Evolutionary conservation across 495 filamentous ascomycete genomes (phyloP).

Genomic region (Zalerion maritima): DNA sequence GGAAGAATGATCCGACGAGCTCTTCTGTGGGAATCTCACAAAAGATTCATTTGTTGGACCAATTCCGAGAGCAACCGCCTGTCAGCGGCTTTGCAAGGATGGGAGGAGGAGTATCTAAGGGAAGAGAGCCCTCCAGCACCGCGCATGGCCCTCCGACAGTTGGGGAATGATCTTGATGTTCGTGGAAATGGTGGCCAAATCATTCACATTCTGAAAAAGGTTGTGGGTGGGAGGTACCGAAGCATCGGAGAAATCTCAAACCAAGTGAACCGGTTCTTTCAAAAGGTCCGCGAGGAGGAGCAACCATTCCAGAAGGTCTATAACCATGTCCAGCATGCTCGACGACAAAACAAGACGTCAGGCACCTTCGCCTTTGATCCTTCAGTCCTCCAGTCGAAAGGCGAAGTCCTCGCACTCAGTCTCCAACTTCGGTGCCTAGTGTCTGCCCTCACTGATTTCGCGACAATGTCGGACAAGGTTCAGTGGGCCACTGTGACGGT

Average conservation of each 20-base stretch:
- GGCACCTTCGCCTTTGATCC: constrained; percentile 29
- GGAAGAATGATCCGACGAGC: constrained; percentile 49
- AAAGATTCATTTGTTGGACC: constrained; percentile 45
- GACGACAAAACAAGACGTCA: constrained; percentile 20
- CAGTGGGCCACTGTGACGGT: constrained; percentile 2
- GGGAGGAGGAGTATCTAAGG: constrained; percentile 5
- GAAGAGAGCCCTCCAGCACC: no score
- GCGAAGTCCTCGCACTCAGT: constrained; percentile 30
- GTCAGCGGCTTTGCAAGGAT: no score
- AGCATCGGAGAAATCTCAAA: no score
- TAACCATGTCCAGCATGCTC: constrained; percentile 35
- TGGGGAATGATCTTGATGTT: no score
- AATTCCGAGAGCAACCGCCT: constrained; percentile 36
- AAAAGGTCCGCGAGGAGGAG: constrained; percentile 34
- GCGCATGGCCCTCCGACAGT: no score
- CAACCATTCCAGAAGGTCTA: constrained; percentile 46
- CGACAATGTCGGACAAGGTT: constrained; percentile 16
- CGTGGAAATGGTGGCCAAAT: no score
- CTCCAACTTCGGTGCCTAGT: constrained; percentile 42
- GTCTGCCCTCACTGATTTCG: constrained; percentile 39
- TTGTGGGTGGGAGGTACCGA: no score
- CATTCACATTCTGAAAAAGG: no score
- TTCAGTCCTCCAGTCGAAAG: constrained; percentile 32
- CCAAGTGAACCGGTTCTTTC: constrained; percentile 26
- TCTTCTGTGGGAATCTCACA: constrained; percentile 50